phyloP scores from a whole-genome alignment of 352 stramenopile genomes.

The Chrysophaeum taylorii region DNA sequence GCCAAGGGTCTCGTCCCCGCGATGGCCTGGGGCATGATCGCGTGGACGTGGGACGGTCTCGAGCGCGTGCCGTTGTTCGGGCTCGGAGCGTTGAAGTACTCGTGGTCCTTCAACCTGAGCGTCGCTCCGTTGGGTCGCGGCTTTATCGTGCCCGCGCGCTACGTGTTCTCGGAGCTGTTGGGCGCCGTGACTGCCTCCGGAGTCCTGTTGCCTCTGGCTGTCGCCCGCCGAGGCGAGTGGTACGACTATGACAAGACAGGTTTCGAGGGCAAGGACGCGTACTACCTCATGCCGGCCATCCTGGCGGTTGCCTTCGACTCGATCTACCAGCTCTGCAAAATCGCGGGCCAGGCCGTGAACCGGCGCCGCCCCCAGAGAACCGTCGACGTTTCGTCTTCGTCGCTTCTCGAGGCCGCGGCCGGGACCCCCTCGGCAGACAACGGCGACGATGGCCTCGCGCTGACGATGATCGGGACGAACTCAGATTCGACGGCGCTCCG shows the following conservation, averaged over 20 bases:
- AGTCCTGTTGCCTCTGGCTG: not conserved
- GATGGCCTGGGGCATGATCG: not conserved
- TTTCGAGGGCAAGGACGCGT: not conserved
- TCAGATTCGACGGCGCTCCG: no score
- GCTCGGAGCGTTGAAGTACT: not conserved
- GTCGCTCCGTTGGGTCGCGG: not conserved
- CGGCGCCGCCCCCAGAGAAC: not conserved
- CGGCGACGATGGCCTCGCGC: no score
- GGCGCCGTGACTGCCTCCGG: not conserved
- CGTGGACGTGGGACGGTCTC: not conserved
- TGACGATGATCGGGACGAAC: no score
- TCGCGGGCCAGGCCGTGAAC: not conserved
- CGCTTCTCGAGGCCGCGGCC: no score
- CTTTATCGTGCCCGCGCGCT: not conserved
- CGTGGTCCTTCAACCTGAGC: not conserved
- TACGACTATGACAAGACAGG: not conserved
- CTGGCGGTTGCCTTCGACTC: not conserved
- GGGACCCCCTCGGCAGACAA: no score
- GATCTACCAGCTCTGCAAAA: not conserved
- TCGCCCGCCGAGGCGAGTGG: not conserved
- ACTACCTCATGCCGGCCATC: not conserved
- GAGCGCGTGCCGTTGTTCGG: not conserved
- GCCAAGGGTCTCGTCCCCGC: not conserved
- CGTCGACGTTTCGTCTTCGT: not conserved
- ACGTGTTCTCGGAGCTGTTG: not conserved